Evolutionary conservation across 805 yeast species (phyloP).

Genomic region (Teunomyces barrocoloradensis): DNA sequence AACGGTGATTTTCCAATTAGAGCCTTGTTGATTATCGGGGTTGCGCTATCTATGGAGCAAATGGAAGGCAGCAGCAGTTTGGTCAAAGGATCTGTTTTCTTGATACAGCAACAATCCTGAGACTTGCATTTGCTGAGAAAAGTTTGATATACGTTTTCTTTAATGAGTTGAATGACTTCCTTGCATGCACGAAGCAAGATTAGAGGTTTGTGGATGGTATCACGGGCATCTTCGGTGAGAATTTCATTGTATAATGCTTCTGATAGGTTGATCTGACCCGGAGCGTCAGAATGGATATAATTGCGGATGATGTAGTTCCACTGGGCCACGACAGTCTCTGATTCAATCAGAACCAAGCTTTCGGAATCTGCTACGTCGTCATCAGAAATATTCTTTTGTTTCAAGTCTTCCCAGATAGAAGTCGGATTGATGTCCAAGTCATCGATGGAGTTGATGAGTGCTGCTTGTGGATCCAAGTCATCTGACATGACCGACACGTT

Average conservation of each 20-base stretch:
- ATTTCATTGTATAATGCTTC: slow-evolving; percentile 30
- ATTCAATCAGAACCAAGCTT: slow-evolving; percentile 4
- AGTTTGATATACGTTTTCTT: slow-evolving; percentile 33
- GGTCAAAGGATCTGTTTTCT: neutral
- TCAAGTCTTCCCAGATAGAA: slow-evolving; percentile 12
- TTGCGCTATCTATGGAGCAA: neutral
- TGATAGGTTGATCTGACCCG: slow-evolving; percentile 50
- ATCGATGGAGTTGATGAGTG: slow-evolving; percentile 25
- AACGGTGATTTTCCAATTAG: slow-evolving; percentile 4
- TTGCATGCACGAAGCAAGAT: slow-evolving; percentile 26
- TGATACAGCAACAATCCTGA: neutral
- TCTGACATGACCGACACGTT: slow-evolving; percentile 17
- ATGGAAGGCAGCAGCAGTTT: neutral
- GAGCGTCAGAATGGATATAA: slow-evolving; percentile 43
- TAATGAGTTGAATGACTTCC: slow-evolving; percentile 31
- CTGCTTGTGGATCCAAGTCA: slow-evolving; percentile 22
- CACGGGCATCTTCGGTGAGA: slow-evolving; percentile 13
- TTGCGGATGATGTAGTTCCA: slow-evolving; percentile 38
- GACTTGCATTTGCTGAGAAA: slow-evolving; percentile 1
- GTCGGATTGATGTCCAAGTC: slow-evolving; percentile 15
- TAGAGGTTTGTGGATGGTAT: slow-evolving; percentile 26
- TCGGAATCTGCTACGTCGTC: slow-evolving; percentile 5
- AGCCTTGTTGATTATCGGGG: slow-evolving; percentile 4
- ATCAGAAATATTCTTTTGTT: slow-evolving; percentile 2
- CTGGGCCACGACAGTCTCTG: slow-evolving; percentile 18